Conservation (phyloP, 202 grass and related monocot species). For the Zizania palustris region DNA sequence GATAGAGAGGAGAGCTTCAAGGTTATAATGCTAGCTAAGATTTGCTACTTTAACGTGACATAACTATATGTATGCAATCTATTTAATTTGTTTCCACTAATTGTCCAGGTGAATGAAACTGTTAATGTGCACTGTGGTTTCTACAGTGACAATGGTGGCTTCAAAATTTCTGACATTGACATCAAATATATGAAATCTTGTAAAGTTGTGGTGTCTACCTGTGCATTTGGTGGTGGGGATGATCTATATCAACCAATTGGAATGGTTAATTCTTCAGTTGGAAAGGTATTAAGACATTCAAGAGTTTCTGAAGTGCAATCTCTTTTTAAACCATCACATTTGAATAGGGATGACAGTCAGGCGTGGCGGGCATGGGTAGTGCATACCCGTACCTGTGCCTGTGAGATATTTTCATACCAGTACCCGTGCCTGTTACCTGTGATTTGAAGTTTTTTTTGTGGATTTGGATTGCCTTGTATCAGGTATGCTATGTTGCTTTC, state of each 20-base stretch:
- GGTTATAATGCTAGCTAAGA: conserved; percentile 44
- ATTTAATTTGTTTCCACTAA: conserved; percentile 33
- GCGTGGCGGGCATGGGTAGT: too few species aligned
- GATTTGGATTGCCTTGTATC: conserved; percentile 41
- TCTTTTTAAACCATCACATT: conserved; percentile 19
- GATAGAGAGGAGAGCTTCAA: conserved; percentile 90
- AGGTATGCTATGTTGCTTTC: conserved; percentile 93
- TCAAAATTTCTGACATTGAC: conserved; percentile 76
- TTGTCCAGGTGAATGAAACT: conserved; percentile 75
- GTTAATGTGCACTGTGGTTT: conserved; percentile 87
- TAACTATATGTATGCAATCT: neutral
- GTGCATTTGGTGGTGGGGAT: conserved; percentile 90
- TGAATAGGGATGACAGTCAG: neutral
- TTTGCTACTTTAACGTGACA: neutral
- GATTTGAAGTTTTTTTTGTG: neutral
- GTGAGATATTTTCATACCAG: too few species aligned
- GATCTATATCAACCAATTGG: conserved; percentile 97
- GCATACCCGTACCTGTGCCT: too few species aligned
- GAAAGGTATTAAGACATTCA: conserved; percentile 60
- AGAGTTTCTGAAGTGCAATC: conserved; percentile 24
- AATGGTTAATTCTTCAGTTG: conserved; percentile 76
- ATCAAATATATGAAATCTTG: conserved; percentile 69
- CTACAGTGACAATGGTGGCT: conserved; percentile 93
- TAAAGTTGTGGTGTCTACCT: conserved; percentile 86
- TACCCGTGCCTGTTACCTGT: too few species aligned